These are phyloP conservation scores for Fusarium buxicola DNA, from an alignment of 2,329 filamentous ascomycete species.

Conservation along the genomic window DNA sequence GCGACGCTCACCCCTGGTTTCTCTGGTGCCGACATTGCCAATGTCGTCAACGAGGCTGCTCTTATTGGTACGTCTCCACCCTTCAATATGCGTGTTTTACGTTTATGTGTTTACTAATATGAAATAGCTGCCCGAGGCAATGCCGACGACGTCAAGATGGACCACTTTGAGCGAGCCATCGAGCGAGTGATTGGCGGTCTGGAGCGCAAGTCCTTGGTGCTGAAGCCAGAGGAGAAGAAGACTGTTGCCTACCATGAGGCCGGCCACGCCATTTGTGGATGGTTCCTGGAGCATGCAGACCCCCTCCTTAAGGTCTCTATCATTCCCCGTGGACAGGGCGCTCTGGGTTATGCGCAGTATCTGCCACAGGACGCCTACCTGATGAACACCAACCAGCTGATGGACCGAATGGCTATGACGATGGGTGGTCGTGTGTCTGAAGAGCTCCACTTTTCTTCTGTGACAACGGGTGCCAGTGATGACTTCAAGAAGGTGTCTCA, in stretches of 20 bases:
- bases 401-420: conserved; percentile 99
- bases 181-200: conserved; percentile 96
- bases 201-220: conserved; percentile 96
- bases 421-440: conserved; percentile 95
- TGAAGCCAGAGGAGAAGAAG: conserved; percentile 92
- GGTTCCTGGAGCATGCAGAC: conserved; percentile 97
- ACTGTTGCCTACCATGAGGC: conserved; percentile 99
- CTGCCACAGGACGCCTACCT: conserved; percentile 95
- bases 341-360: conserved; percentile 96
- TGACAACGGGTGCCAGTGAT: conserved; percentile 93
- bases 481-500: conserved; percentile 98
- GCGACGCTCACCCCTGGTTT: conserved; percentile 95
- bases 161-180: conserved; percentile 96
- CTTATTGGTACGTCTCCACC: conserved; percentile 79
- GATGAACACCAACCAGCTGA: conserved; percentile 94
- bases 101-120: conserved; percentile 28
- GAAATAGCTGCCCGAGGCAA: conserved; percentile 81
- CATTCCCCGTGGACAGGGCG: conserved; percentile 93
- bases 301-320: conserved; percentile 98
- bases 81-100: conserved; percentile 46
- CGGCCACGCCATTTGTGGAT: conserved; percentile 97
- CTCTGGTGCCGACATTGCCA: conserved; percentile 97
- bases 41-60: conserved; percentile 97
- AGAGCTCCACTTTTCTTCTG: conserved; percentile 95
- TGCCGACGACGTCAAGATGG: conserved; percentile 84